Conservation (phyloP, 805 yeast species). For the Candida vartiovaarae region DNA sequence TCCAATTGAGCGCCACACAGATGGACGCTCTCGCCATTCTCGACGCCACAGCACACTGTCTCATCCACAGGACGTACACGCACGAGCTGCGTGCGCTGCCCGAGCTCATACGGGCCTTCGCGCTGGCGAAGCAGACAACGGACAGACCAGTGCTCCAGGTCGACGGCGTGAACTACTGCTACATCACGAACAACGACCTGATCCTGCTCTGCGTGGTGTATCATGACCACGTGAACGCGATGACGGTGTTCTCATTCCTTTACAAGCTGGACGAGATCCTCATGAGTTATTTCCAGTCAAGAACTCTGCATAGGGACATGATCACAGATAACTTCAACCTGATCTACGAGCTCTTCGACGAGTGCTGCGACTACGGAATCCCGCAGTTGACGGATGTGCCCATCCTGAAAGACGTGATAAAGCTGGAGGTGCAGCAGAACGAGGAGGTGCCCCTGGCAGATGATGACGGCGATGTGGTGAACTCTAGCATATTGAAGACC, state of each 20-base stretch:
- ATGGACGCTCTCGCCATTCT: conserved; percentile 50
- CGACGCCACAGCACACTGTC: conserved; percentile 60
- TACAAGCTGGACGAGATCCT: conserved; percentile 38
- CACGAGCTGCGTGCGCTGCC: conserved; percentile 55
- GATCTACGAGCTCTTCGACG: conserved; percentile 79
- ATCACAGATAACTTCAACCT: conserved; percentile 67
- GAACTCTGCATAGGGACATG: conserved; percentile 43
- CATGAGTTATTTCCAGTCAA: conserved; percentile 35
- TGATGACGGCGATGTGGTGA: conserved; percentile 29
- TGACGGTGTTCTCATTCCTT: conserved; percentile 53
- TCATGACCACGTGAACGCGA: conserved; percentile 37
- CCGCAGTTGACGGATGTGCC: conserved; percentile 79
- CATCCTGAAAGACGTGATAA: conserved; percentile 70
- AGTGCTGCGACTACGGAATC: conserved; percentile 84
- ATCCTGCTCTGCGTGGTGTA: conserved; percentile 14
- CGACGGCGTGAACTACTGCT: conserved; percentile 50
- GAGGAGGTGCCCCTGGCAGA: conserved; percentile 13
- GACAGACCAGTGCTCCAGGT: conserved; percentile 26
- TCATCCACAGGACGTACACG: conserved; percentile 62
- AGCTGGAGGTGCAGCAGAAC: conserved; percentile 36
- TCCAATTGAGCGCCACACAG: background rate
- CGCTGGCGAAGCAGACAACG: conserved; percentile 18
- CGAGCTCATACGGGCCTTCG: conserved; percentile 37
- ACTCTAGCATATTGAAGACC: conserved; percentile 68
- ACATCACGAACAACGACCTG: conserved; percentile 45